Conservation (phyloP, 1,139 yeast species). For the Groenewaldozyma sp. region DNA sequence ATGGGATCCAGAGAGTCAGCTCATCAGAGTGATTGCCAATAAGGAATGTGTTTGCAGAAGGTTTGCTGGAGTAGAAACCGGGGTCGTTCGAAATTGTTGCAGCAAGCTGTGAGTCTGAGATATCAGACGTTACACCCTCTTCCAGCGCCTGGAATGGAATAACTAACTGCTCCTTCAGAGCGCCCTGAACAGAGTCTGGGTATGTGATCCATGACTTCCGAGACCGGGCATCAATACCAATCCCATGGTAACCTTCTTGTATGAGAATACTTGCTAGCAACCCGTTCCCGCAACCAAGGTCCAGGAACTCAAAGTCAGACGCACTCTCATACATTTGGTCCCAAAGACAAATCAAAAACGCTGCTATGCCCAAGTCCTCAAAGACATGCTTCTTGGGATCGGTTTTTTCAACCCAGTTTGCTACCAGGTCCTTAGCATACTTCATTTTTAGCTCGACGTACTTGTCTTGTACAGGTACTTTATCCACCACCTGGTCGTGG, state of each 20-base stretch:
- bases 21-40: constrained; percentile 97
- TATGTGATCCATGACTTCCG: constrained; percentile 81
- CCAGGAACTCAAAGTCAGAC: constrained; percentile 61
- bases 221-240: constrained; percentile 83
- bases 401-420: constrained; percentile 83
- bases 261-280: constrained; percentile 64
- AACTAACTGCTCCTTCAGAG: constrained; percentile 64
- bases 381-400: constrained; percentile 95
- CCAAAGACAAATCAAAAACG: constrained; percentile 90
- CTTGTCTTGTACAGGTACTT: constrained; percentile 72
- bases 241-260: constrained; percentile 72
- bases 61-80: constrained; percentile 52
- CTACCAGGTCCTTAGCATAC: constrained; percentile 68
- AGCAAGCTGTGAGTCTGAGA: neutral
- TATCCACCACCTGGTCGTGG: constrained; percentile 80
- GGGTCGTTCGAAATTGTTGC: constrained; percentile 32
- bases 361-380: constrained; percentile 94
- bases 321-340: constrained; percentile 42
- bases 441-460: constrained; percentile 75
- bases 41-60: constrained; percentile 61
- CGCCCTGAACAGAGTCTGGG: constrained; percentile 49
- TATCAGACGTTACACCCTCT: neutral
- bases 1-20: constrained; percentile 90
- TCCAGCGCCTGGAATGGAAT: constrained; percentile 58
- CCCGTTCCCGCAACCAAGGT: constrained; percentile 95